Evolutionary conservation across 345 rosid genomes (phyloP).

Genomic region (Lenwebbia sp.): DNA sequence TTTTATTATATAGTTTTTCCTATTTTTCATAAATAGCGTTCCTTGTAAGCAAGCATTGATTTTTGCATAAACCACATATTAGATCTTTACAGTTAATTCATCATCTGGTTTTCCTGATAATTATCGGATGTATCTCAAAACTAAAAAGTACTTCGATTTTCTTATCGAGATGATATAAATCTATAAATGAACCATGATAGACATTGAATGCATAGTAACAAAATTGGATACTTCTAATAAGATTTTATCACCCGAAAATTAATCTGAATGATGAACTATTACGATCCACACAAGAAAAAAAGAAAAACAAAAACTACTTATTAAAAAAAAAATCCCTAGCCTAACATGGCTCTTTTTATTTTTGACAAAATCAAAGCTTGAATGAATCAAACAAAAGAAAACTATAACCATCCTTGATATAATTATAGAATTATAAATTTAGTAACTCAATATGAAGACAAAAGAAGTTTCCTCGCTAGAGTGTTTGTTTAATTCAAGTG

Average conservation of each 20-base stretch:
- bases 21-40: not conserved
- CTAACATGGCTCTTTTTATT: not conserved
- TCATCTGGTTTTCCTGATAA: not conserved
- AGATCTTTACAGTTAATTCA: not conserved
- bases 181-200: not conserved
- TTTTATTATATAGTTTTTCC: not conserved
- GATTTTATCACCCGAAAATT: not conserved
- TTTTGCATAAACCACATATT: not conserved
- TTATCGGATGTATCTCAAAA: not conserved
- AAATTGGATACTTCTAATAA: not conserved
- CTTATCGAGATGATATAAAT: not conserved
- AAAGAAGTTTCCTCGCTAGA: not conserved
- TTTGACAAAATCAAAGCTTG: not conserved
- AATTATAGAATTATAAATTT: not conserved
- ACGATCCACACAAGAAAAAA: not conserved
- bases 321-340: not conserved
- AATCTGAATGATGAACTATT: not conserved
- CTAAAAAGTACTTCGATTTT: not conserved
- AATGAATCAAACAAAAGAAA: not conserved
- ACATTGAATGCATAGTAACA: not conserved
- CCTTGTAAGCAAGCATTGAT: not conserved
- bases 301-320: not conserved
- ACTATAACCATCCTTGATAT: not conserved
- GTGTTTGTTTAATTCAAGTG: not conserved
- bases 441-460: not conserved